Evolutionary conservation across 2,329 filamentous ascomycete species (phyloP), one percentile per base, ranked within the genome.

Genomic region (Didymella arachidicola): DNA sequence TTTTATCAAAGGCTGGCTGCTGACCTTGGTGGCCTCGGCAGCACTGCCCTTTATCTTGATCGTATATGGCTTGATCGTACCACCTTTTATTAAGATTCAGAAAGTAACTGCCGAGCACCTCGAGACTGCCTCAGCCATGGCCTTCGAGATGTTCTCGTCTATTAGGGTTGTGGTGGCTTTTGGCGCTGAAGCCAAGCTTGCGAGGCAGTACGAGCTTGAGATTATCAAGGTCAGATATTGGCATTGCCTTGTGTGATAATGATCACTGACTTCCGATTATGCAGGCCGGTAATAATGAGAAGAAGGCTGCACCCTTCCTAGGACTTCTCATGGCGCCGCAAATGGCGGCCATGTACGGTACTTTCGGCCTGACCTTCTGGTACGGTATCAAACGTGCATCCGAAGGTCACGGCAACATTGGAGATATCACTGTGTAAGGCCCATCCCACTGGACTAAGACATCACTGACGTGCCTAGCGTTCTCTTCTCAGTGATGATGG

Each of bases 1-100:
- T 0, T 85, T 86, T 60, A 68, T 76, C 16, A 83, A 82, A 58
- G 82, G 79, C 29, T 84, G 82, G 80, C 73, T 81, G 14, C 70
- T 86, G n/a, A 84, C 73, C 0, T 74, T 85, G 0, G 82, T 83
- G 2, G 78, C 81, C 0, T 83, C 79, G 36, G 77, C 81, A 0
- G 74, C 79, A 0, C 67, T 86, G 3, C 68, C 75, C 5, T 74
- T 77, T 53, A 77, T 77, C 38, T 41, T 78, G 22, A 60, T 78
- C 14, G 55, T 71, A 0, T 77, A 77, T 39, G 68, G 71, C 0
- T 10, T 57, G 0, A 55, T 76, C 4, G 38, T 77, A 1, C 73
- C 74, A 2, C 68, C 75, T 5, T 72, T 72, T 50, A 67, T 77
- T 42, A 72, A 63, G 25, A 69, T 73, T 22, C 67, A 76, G 58